Percentiles rank a stretch among this genome's conserved stretches.
Evolutionary conservation across 345 rosid species (phyloP).

Genomic region (Carallia pectinifolia): DNA sequence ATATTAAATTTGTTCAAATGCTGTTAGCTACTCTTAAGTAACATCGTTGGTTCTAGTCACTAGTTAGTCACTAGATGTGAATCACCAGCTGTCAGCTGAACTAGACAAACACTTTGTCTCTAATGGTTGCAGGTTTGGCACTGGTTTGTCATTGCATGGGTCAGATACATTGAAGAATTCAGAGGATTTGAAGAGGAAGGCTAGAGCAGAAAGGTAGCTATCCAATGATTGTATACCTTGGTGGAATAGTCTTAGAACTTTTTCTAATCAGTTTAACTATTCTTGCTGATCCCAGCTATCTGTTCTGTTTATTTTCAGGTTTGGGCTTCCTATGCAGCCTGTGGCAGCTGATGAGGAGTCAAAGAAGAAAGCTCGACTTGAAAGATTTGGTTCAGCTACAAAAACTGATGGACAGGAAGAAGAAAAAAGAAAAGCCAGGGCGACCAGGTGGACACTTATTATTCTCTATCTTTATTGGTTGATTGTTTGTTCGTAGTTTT

Average conservation of each 20-base stretch:
- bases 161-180: constrained; percentile 52
- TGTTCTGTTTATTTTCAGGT: constrained; percentile 37
- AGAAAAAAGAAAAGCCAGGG: constrained; percentile 81
- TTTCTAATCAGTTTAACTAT: background rate
- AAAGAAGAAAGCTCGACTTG: constrained; percentile 87
- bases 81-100: too few species aligned
- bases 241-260: background rate
- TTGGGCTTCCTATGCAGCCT: constrained; percentile 57
- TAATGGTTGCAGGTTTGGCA: constrained; percentile 62
- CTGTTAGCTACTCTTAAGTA: too few species aligned
- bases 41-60: too few species aligned
- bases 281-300: background rate
- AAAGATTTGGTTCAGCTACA: constrained; percentile 59
- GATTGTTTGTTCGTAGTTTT: constrained; percentile 1
- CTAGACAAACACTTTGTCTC: too few species aligned
- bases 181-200: constrained; percentile 84
- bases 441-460: constrained; percentile 51
- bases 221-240: background rate
- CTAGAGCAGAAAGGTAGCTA: constrained; percentile 85
- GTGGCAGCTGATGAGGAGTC: constrained; percentile 49
- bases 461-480: background rate
- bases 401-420: constrained; percentile 62
- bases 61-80: too few species aligned
- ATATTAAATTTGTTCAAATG: too few species aligned
- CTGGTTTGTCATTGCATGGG: constrained; percentile 32